Conservation (phyloP, 108 stramenopile genomes). For the Cyclotella cryptica region DNA sequence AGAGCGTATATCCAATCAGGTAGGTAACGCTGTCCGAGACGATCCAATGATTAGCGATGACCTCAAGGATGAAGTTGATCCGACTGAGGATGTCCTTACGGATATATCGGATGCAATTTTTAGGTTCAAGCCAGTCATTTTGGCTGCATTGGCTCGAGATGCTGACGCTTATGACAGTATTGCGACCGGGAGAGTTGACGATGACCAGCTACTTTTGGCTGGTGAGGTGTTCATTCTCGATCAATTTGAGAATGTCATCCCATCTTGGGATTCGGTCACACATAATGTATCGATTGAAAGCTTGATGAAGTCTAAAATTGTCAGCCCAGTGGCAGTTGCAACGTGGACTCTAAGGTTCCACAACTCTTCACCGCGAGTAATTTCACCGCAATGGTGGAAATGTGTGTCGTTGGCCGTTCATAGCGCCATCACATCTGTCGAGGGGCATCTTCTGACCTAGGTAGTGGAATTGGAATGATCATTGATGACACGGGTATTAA, state of each 20-base stretch:
- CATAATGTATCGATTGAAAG: slow-evolving; percentile 43
- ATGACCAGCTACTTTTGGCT: slow-evolving; percentile 46
- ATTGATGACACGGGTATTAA: slow-evolving; percentile 50
- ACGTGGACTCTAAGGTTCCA: slow-evolving; percentile 63
- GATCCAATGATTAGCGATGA: slow-evolving; percentile 1
- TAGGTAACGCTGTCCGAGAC: slow-evolving; percentile 2
- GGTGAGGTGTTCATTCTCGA: slow-evolving; percentile 59
- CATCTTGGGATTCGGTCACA: slow-evolving; percentile 45
- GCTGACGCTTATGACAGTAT: slow-evolving; percentile 55
- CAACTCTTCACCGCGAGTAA: slow-evolving; percentile 10
- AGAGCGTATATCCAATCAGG: slow-evolving; percentile 32
- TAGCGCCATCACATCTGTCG: slow-evolving; percentile 16
- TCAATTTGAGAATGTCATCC: slow-evolving; percentile 38
- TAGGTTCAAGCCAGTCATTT: slow-evolving; percentile 56
- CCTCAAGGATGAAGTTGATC: slow-evolving; percentile 53
- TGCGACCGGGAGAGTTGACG: slow-evolving; percentile 41
- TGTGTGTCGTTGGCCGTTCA: slow-evolving; percentile 52
- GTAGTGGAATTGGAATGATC: slow-evolving; percentile 53
- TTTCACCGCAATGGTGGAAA: slow-evolving; percentile 61
- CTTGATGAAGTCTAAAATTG: slow-evolving; percentile 53
- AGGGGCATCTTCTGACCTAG: slow-evolving; percentile 29
- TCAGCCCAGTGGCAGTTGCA: slow-evolving; percentile 54
- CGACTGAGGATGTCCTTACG: slow-evolving; percentile 53
- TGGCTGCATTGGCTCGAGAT: slow-evolving; percentile 61
- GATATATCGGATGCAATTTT: slow-evolving; percentile 53